Base-by-base conservation (phyloP, 306 rosid species). In the Dryas octopetala region DNA sequence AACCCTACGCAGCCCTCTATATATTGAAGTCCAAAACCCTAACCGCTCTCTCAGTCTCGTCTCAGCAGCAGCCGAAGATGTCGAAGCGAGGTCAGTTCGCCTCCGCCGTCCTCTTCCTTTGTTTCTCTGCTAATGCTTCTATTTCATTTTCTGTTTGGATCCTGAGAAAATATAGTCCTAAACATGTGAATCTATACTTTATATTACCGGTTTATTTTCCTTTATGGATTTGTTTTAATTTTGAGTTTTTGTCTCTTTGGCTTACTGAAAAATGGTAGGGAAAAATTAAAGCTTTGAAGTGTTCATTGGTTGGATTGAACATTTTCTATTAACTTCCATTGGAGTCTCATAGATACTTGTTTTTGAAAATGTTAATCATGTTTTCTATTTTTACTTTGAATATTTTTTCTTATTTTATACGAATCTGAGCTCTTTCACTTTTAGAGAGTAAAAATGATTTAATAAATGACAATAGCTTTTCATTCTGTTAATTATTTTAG, bases 61-160 rank as follows among this genome's bases (percentile, higher is more conserved):
- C 52, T 54, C 54, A 40, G 83, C 85, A 23, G 84, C 68, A 17
- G 69, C 52, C 14, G 76, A 74, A 46, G 38, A 88, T 84, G 88
- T 89, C 89, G 83, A 92, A 83, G 90, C 85, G 87, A 81, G 90
- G 93, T 90, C 7, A 62, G 87, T 23, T 5, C 28, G 2, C 44
- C 47, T 12, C 16, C 11, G 5, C 2, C 4, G 14, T 64, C 19
- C 8, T 51, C 50, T 4, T 43, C 32, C 16, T 1, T 10, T 6
- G 4, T 43, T 13, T 4, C 43, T 15, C 3, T 28, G 16, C 9
- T 0, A 3, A 0, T 77, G 8, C 47, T 4, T 60, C 5, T 7
- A 1, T 4, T 14, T 17, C 28, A n/a, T 5, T 13, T 2, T 64
- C 41, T 53, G 46, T 32, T 43, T 50, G 70, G 46, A 17, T 74